Conservation (phyloP, 1,284 basidiomycete species). For the Tilletiaria anomala region DNA sequence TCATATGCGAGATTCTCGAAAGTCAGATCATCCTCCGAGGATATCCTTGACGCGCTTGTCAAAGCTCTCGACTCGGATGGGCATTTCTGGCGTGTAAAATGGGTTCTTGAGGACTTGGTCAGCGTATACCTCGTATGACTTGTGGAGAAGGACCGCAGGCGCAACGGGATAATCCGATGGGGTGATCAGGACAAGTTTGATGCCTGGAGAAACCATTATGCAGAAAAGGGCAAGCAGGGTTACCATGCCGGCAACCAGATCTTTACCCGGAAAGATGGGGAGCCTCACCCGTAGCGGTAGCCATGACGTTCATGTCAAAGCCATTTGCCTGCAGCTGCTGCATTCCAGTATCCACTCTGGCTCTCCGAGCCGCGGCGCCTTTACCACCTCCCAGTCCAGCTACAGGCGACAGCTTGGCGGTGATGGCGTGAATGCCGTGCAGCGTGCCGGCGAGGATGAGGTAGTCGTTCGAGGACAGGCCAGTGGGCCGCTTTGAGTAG, state of each 20-base stretch:
- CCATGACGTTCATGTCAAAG: too few species aligned
- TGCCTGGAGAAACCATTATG: conserved; percentile 61
- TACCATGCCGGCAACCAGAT: background rate
- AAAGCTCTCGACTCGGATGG: conserved; percentile 79
- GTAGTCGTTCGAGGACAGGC: conserved; percentile 83
- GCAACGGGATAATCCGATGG: conserved; percentile 56
- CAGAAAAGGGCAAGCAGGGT: conserved; percentile 1
- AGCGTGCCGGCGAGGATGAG: conserved; percentile 91
- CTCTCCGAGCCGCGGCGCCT: background rate
- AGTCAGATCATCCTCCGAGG: too few species aligned
- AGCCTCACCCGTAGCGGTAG: conserved; percentile 71
- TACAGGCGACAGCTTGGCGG: conserved; percentile 34
- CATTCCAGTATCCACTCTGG: background rate
- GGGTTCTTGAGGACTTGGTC: conserved; percentile 98
- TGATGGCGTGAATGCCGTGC: conserved; percentile 96
- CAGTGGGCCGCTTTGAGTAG: conserved; percentile 47
- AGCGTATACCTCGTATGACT: conserved; percentile 75
- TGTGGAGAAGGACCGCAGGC: conserved; percentile 45
- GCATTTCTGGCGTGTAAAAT: conserved; percentile 98
- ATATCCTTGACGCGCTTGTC: too few species aligned
- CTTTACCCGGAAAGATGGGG: background rate
- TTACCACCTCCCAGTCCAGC: background rate
- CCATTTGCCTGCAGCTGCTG: background rate
- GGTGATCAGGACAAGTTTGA: conserved; percentile 88
- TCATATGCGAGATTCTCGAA: too few species aligned